phyloP scores from a whole-genome alignment of 2,329 filamentous ascomycete genomes.

The Taxawa tesnikishii region DNA sequence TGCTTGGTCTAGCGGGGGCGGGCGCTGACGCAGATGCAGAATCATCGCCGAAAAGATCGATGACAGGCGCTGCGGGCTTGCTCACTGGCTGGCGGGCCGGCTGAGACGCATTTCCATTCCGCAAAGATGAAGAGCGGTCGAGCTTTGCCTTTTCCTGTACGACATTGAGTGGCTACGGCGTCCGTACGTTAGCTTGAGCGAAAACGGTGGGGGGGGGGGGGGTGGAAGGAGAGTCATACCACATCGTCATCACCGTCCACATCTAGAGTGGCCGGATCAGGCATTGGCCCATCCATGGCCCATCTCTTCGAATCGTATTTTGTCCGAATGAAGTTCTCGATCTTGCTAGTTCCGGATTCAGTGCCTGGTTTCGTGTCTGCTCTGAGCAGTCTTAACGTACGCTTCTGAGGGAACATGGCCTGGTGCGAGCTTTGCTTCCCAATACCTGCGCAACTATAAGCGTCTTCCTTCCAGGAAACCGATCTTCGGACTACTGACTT shows the following conservation, averaged over 20 bases:
- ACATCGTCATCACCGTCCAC: slow-evolving; percentile 71
- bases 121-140: slow-evolving; percentile 45
- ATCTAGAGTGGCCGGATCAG: slow-evolving; percentile 81
- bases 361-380: background rate
- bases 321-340: slow-evolving; percentile 98
- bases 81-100: slow-evolving; percentile 6
- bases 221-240: slow-evolving; percentile 7
- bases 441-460: slow-evolving; percentile 45
- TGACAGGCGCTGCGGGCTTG: slow-evolving; percentile 24
- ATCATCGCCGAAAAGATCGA: slow-evolving; percentile 76
- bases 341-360: slow-evolving; percentile 49
- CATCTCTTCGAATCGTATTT: slow-evolving; percentile 98
- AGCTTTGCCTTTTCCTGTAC: slow-evolving; percentile 61
- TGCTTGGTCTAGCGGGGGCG: slow-evolving; percentile 53
- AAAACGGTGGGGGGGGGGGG: background rate
- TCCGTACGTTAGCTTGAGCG: background rate
- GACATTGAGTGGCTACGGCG: slow-evolving; percentile 46
- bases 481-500: slow-evolving; percentile 45
- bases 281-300: slow-evolving; percentile 96
- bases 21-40: slow-evolving; percentile 42
- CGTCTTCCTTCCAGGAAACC: slow-evolving; percentile 3
- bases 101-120: slow-evolving; percentile 17
- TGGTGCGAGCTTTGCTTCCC: slow-evolving; percentile 85
- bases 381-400: slow-evolving; percentile 23
- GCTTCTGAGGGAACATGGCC: slow-evolving; percentile 90